phyloP scores from a whole-genome alignment of 1,139 yeast species.

The Taphrina flavorubra region DNA sequence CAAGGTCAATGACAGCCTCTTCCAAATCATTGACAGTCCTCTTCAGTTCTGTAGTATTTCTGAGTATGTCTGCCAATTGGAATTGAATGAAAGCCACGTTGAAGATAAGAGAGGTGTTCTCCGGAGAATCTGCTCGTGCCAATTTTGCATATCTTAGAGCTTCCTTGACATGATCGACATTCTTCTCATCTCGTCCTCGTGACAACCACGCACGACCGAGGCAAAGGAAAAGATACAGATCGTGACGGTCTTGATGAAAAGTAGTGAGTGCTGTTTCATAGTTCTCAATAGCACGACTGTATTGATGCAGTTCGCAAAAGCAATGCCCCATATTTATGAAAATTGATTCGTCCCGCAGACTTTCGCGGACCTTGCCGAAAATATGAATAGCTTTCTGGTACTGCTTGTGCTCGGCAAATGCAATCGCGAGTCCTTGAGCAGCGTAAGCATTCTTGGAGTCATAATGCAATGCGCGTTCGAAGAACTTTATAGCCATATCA shows the following conservation, averaged over 20 bases:
- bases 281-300: slow-evolving; percentile 77
- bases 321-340: slow-evolving; percentile 90
- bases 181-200: slow-evolving; percentile 75
- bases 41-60: slow-evolving; percentile 65
- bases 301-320: slow-evolving; percentile 78
- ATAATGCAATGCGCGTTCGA: slow-evolving; percentile 81
- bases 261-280: slow-evolving; percentile 37
- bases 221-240: slow-evolving; percentile 62
- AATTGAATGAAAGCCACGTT: slow-evolving; percentile 84
- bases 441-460: slow-evolving; percentile 92
- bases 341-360: slow-evolving; percentile 81
- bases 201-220: slow-evolving; percentile 91
- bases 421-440: slow-evolving; percentile 95
- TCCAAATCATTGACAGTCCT: slow-evolving; percentile 70
- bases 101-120: slow-evolving; percentile 63
- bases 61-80: slow-evolving; percentile 82
- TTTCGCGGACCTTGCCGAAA: slow-evolving; percentile 79
- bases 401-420: slow-evolving; percentile 86
- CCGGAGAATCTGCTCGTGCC: slow-evolving; percentile 49
- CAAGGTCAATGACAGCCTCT: slow-evolving; percentile 63
- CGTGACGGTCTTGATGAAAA: slow-evolving; percentile 75
- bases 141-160: slow-evolving; percentile 66
- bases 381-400: slow-evolving; percentile 73
- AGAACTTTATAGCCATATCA: slow-evolving; percentile 85
- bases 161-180: slow-evolving; percentile 62